These are phyloP conservation scores for Rhododendron kiyosumense DNA, from an alignment of 148 eudicot genomes.

Conservation along the genomic window DNA sequence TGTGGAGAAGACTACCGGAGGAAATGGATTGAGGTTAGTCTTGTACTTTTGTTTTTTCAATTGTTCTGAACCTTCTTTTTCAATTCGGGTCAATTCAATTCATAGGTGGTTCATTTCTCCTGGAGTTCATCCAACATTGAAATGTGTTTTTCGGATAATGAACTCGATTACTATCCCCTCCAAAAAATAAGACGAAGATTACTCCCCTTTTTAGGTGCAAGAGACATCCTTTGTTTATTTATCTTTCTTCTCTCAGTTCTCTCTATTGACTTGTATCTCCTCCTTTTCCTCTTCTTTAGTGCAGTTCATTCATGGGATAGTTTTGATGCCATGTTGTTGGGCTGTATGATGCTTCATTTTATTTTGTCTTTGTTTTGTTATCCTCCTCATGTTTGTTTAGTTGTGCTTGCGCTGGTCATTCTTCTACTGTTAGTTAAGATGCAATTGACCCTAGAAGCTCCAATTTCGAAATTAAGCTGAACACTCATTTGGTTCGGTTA, in stretches of 20 bases:
- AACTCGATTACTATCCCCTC: background rate
- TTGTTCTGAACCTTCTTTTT: background rate
- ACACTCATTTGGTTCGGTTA: background rate
- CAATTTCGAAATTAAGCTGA: background rate
- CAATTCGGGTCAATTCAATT: background rate
- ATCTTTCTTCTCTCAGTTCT: background rate
- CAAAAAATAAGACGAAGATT: background rate
- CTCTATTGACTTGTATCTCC: background rate
- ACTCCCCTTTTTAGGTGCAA: background rate
- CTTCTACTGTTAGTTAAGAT: background rate
- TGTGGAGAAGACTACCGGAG: conserved; percentile 82
- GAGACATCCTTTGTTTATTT: background rate
- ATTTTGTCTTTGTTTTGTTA: background rate
- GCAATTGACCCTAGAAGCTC: background rate
- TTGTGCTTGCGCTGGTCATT: background rate
- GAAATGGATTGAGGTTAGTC: conserved; percentile 96
- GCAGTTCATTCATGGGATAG: background rate
- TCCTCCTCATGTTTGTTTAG: background rate
- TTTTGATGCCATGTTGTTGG: background rate
- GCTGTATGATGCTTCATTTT: background rate
- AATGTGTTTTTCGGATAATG: background rate
- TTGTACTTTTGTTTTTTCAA: background rate
- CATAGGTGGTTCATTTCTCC: background rate
- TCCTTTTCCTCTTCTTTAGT: background rate
- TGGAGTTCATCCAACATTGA: background rate